phyloP scores from a whole-genome alignment of 768 basidiomycete genomes.

The Boletus subcaerulescens region DNA sequence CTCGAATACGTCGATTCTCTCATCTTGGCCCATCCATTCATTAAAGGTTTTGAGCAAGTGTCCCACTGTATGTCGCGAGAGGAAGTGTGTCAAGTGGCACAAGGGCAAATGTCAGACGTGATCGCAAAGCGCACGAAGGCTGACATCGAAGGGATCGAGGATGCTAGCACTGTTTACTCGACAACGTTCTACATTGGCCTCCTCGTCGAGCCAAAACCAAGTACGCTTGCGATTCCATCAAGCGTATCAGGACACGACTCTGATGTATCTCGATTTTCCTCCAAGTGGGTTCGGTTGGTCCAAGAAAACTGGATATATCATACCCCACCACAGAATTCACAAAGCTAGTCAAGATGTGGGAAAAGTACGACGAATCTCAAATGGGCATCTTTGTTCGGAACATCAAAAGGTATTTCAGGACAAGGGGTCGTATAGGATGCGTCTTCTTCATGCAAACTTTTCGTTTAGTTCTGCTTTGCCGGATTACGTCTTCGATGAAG shows the following conservation, averaged over 20 bases:
- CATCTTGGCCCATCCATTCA: constrained; percentile 89
- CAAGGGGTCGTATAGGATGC: constrained; percentile 1
- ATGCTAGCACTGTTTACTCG: constrained; percentile 79
- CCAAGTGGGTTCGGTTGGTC: constrained; percentile 71
- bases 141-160: constrained; percentile 75
- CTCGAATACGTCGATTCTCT: constrained; percentile 94
- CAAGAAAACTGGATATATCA: constrained; percentile 89
- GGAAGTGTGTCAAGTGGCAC: constrained; percentile 84
- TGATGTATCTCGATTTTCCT: constrained; percentile 13
- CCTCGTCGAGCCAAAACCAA: constrained; percentile 84
- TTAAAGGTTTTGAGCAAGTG: constrained; percentile 89
- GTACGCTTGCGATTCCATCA: constrained; percentile 46
- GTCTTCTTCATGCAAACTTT: constrained; percentile 23
- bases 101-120: constrained; percentile 78
- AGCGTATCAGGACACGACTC: constrained; percentile 11
- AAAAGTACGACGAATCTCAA: constrained; percentile 83
- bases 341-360: constrained; percentile 93
- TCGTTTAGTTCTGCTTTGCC: constrained; percentile 63
- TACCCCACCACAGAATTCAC: constrained; percentile 96
- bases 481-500: constrained; percentile 78
- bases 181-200: constrained; percentile 98
- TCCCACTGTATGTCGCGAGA: constrained; percentile 81
- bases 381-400: constrained; percentile 96
- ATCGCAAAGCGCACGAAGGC: constrained; percentile 72
- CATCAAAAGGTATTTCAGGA: constrained; percentile 70